Percentiles rank a stretch among this genome's conserved stretches.
phyloP scores from a whole-genome alignment of 768 basidiomycete species.

The Boletus sensibilis region DNA sequence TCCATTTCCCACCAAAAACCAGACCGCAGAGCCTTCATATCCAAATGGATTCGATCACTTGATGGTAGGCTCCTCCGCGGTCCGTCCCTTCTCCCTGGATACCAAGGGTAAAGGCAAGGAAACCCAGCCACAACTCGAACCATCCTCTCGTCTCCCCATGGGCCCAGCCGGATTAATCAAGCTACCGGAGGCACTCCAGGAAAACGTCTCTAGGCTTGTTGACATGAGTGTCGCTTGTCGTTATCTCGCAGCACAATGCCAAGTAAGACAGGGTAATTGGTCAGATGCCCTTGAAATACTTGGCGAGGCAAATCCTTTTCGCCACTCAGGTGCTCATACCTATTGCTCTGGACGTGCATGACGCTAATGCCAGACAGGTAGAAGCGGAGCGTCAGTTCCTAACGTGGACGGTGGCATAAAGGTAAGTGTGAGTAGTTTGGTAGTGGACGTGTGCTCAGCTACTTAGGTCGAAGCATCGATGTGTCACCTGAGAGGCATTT shows the following conservation, averaged over 20 bases:
- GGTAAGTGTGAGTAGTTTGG: conserved; percentile 41
- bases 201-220: conserved; percentile 72
- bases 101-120: conserved; percentile 68
- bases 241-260: conserved; percentile 94
- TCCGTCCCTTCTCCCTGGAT: conserved; percentile 41
- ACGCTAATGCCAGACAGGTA: conserved; percentile 37
- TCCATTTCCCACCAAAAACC: conserved; percentile 65
- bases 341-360: neutral
- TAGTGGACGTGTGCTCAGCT: neutral
- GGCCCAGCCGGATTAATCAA: conserved; percentile 72
- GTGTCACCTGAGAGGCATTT: conserved; percentile 88
- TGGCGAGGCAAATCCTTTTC: conserved; percentile 89
- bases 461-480: conserved; percentile 94
- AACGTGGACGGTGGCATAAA: conserved; percentile 95
- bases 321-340: conserved; percentile 53
- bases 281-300: conserved; percentile 88
- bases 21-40: conserved; percentile 36
- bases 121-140: conserved; percentile 35
- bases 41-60: conserved; percentile 23
- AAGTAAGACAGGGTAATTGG: conserved; percentile 91
- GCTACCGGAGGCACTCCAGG: conserved; percentile 61
- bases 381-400: conserved; percentile 68
- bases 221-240: conserved; percentile 95
- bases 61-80: conserved; percentile 30
- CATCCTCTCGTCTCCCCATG: conserved; percentile 61